A percentile compares a stretch with the other conserved stretches of the same genome.
phyloP scores from a whole-genome alignment of 2,329 filamentous ascomycete genomes.

The Fusarium buxicola region DNA sequence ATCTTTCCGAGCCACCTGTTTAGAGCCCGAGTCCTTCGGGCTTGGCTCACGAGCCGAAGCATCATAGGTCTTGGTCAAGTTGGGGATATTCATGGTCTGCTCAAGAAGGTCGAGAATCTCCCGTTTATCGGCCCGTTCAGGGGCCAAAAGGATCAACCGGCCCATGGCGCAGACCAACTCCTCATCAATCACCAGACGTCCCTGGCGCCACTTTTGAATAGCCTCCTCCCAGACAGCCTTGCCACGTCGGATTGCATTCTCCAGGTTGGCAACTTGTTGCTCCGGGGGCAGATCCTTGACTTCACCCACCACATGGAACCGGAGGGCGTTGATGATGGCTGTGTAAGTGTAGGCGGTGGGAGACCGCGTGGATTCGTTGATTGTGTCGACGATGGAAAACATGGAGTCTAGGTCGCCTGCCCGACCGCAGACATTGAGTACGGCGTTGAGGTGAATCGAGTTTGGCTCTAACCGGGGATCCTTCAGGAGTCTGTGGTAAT shows the following conservation, averaged over 20 bases:
- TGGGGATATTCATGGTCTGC: constrained; percentile 82
- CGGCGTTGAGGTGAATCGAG: constrained; percentile 87
- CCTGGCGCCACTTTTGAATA: constrained; percentile 78
- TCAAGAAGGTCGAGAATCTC: constrained; percentile 81
- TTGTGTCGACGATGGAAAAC: constrained; percentile 79
- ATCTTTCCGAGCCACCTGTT: constrained; percentile 19
- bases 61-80: constrained; percentile 53
- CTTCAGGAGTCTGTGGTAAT: constrained; percentile 81
- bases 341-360: constrained; percentile 81
- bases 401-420: constrained; percentile 82
- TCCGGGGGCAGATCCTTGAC: constrained; percentile 44
- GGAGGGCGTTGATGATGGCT: constrained; percentile 83
- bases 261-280: constrained; percentile 50
- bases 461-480: constrained; percentile 75
- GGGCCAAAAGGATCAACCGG: constrained; percentile 75
- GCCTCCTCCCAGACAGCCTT: constrained; percentile 85
- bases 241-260: constrained; percentile 70
- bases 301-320: constrained; percentile 49
- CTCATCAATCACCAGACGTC: constrained; percentile 79
- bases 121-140: constrained; percentile 69
- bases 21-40: constrained; percentile 12
- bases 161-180: constrained; percentile 85
- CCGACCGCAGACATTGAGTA: constrained; percentile 83
- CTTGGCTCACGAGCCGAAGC: constrained; percentile 13
- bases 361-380: constrained; percentile 72